Conservation (phyloP, 2,329 filamentous ascomycete genomes). For the Exserohilum turcica region DNA sequence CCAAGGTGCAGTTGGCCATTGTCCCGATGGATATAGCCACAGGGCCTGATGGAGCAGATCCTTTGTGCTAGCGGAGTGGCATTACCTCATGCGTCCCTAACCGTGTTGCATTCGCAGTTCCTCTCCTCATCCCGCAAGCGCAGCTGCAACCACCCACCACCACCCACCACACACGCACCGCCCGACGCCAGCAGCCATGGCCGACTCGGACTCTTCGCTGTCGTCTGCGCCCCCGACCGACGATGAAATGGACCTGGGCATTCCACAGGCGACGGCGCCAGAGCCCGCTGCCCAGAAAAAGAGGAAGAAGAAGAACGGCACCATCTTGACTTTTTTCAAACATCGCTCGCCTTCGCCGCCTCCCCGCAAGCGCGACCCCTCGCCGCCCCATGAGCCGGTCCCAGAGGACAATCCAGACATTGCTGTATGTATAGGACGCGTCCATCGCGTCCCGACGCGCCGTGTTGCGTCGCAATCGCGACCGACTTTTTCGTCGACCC, state of each 20-base stretch:
- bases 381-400: constrained; percentile 87
- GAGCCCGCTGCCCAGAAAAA: constrained; percentile 36
- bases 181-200: constrained; percentile 50
- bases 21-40: constrained; percentile 16
- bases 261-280: constrained; percentile 28
- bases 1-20: constrained; percentile 1
- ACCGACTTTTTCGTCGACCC: constrained; percentile 34
- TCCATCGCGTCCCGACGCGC: constrained; percentile 46
- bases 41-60: constrained; percentile 24
- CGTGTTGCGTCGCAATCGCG: constrained; percentile 22
- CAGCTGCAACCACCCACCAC: constrained; percentile 27
- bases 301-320: constrained; percentile 44
- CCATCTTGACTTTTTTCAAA: constrained; percentile 48
- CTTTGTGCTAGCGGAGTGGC: constrained; percentile 38
- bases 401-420: constrained; percentile 91
- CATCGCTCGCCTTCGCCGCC: constrained; percentile 51
- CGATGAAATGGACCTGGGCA: constrained; percentile 55
- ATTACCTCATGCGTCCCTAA: constrained; percentile 47
- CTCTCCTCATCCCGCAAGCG: constrained; percentile 25
- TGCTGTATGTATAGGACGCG: constrained; percentile 70
- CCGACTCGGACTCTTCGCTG: constrained; percentile 61
- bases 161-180: constrained; percentile 28
- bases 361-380: constrained; percentile 78
- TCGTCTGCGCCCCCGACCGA: constrained; percentile 65
- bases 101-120: constrained; percentile 35